phyloP scores from a whole-genome alignment of 495 filamentous ascomycete genomes.

The Hypoxylon trugodes region DNA sequence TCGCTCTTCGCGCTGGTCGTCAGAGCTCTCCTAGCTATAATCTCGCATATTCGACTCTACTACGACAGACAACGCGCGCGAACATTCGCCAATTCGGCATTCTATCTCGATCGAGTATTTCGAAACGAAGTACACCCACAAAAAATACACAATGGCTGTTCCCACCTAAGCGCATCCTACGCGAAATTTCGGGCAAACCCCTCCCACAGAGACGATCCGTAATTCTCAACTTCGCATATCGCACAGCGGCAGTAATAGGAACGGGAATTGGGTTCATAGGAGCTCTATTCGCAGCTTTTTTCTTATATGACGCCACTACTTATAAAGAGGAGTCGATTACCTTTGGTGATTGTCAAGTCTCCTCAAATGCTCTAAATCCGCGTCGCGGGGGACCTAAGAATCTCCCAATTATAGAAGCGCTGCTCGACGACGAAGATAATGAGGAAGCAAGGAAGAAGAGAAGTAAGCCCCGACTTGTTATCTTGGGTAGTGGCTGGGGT shows the following conservation, averaged over 20 bases:
- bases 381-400: constrained; percentile 93
- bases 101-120: constrained; percentile 25
- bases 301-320: constrained; percentile 92
- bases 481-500: constrained; percentile 95
- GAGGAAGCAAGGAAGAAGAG: constrained; percentile 71
- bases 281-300: constrained; percentile 76
- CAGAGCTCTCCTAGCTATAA: constrained; percentile 30
- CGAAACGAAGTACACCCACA: constrained; percentile 14
- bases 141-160: constrained; percentile 24
- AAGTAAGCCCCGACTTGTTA: constrained; percentile 89
- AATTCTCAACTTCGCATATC: constrained; percentile 59
- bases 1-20: constrained; percentile 28
- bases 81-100: constrained; percentile 28
- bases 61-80: constrained; percentile 16
- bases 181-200: constrained; percentile 57
- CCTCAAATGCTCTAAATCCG: constrained; percentile 81
- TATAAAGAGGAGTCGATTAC: constrained; percentile 71
- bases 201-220: constrained; percentile 55
- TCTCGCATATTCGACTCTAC: constrained; percentile 5
- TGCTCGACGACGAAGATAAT: constrained; percentile 87
- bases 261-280: constrained; percentile 56
- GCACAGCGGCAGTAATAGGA: constrained; percentile 59
- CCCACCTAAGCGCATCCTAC: constrained; percentile 28
- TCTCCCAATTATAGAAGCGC: constrained; percentile 84
- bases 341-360: constrained; percentile 78